These are phyloP conservation scores for Holtermanniella nyarrowii DNA, from an alignment of 768 basidiomycete genomes.

Conservation along the genomic window DNA sequence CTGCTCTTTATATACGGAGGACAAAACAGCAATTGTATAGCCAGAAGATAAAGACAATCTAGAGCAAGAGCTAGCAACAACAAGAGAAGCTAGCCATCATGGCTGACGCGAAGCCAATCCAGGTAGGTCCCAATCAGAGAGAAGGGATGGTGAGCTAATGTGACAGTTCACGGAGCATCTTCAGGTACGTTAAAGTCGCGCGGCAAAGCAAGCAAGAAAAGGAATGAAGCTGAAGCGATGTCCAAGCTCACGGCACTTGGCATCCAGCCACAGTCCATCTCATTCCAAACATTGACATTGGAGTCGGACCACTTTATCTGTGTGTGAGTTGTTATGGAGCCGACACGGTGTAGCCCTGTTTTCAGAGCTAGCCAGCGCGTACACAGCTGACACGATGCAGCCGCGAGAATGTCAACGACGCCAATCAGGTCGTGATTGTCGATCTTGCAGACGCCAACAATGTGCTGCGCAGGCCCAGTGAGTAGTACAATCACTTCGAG, in stretches of 20 bases:
- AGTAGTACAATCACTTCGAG: conserved; percentile 9
- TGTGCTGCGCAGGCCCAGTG: conserved; percentile 48
- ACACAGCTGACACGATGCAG: conserved; percentile 12
- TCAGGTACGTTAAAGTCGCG: conserved; percentile 34
- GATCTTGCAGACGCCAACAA: conserved; percentile 96
- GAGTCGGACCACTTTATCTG: conserved; percentile 99
- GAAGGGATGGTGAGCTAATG: not conserved
- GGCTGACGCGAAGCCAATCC: conserved; percentile 40
- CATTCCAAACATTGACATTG: conserved; percentile 91
- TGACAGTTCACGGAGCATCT: conserved; percentile 43
- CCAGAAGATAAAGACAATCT: too few species aligned
- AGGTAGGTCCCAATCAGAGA: conserved; percentile 13
- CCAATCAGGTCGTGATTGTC: conserved; percentile 97
- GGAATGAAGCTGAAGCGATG: conserved; percentile 25
- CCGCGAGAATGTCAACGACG: conserved; percentile 86
- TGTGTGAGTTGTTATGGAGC: conserved; percentile 43
- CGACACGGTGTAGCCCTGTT: not conserved
- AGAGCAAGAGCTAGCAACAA: not conserved
- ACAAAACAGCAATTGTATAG: too few species aligned
- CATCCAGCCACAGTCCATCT: conserved; percentile 91
- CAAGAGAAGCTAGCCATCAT: conserved; percentile 15
- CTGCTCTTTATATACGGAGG: too few species aligned
- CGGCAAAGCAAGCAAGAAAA: not conserved
- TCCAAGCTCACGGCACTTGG: conserved; percentile 90
- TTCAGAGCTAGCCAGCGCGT: not conserved